Conservation (phyloP, 2,329 filamentous ascomycete species). For the Penicillium sp. region DNA sequence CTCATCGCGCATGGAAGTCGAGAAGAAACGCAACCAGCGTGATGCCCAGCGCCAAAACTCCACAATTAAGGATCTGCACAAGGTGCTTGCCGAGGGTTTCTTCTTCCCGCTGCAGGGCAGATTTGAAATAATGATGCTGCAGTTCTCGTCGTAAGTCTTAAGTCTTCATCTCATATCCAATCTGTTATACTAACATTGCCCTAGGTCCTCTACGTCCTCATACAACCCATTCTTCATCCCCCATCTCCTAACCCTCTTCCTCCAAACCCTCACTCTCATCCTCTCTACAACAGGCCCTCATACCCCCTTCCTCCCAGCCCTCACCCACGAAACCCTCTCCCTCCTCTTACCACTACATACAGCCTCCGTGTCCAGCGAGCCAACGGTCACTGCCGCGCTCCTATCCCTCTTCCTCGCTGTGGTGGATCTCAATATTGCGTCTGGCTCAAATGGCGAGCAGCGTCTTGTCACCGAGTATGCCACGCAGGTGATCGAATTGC, state of each 20-base stretch:
- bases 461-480: conserved; percentile 71
- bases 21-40: conserved; percentile 51
- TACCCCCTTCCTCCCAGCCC: conserved; percentile 69
- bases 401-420: conserved; percentile 76
- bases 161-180: not conserved
- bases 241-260: conserved; percentile 71
- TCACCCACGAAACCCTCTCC: conserved; percentile 81
- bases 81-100: conserved; percentile 71
- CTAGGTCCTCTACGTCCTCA: conserved; percentile 35
- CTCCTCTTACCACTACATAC: conserved; percentile 70
- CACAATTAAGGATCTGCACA: conserved; percentile 74
- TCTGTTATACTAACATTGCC: conserved; percentile 7
- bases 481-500: conserved; percentile 76
- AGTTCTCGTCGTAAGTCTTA: conserved; percentile 48
- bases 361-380: conserved; percentile 55
- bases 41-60: conserved; percentile 51
- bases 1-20: conserved; percentile 69
- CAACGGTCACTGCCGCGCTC: conserved; percentile 68
- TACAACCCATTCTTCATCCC: conserved; percentile 69
- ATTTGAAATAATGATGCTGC: conserved; percentile 65
- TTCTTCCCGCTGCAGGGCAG: conserved; percentile 83
- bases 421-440: conserved; percentile 69
- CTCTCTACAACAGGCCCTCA: conserved; percentile 80
- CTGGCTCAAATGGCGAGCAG: conserved; percentile 55
- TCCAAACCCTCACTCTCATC: conserved; percentile 82